Conservation (phyloP, 2,329 filamentous ascomycete genomes). For the Diaporthe longicolla region DNA sequence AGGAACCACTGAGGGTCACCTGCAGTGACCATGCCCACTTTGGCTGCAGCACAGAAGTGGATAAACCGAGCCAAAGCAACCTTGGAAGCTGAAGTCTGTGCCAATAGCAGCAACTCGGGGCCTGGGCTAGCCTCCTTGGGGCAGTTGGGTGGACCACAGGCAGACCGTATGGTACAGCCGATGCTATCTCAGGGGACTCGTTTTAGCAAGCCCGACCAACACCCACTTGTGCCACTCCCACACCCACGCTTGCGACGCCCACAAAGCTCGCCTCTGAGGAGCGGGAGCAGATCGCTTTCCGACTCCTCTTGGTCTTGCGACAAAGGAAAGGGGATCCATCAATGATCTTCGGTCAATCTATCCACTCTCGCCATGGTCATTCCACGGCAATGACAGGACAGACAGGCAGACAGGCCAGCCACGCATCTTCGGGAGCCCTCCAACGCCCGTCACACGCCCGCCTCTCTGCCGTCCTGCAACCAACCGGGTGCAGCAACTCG, state of each 20-base stretch:
- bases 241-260: not conserved
- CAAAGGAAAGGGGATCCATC: constrained; percentile 30
- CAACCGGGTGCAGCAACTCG: constrained; percentile 6
- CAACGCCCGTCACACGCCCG: not conserved
- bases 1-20: constrained; percentile 4
- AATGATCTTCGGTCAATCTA: constrained; percentile 29
- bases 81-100: constrained; percentile 32
- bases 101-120: constrained; percentile 18
- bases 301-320: constrained; percentile 8
- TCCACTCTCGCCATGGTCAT: constrained; percentile 8
- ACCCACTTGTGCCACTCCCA: not conserved
- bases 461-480: constrained; percentile 21
- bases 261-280: constrained; percentile 3
- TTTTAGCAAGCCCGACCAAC: constrained; percentile 18
- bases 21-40: constrained; percentile 23
- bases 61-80: constrained; percentile 23
- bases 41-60: constrained; percentile 20
- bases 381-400: not conserved
- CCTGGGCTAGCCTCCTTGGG: constrained; percentile 12
- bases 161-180: not conserved
- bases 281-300: constrained; percentile 8
- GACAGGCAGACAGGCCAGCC: not conserved
- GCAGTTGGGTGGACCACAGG: not conserved
- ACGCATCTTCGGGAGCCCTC: constrained; percentile 22
- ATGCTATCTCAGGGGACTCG: constrained; percentile 31